Conservation (phyloP, 495 filamentous ascomycete genomes). For the Penicillium macrosclerotiorum region DNA sequence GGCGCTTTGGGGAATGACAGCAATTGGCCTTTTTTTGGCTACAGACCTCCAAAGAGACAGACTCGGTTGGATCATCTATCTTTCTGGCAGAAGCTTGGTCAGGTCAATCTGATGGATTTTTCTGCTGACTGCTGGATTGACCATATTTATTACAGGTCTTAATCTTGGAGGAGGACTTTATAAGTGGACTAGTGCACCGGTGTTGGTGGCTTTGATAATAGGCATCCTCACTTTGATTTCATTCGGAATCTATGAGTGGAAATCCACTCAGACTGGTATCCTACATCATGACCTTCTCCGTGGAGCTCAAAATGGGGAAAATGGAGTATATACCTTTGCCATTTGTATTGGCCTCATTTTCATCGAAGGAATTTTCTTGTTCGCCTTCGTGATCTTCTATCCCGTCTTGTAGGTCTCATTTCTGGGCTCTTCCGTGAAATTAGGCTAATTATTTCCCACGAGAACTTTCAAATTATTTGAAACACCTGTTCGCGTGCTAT, state of each 20-base stretch:
- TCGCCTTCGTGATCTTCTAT: slow-evolving; percentile 11
- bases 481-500: slow-evolving; percentile 6
- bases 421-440: neutral
- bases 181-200: slow-evolving; percentile 2
- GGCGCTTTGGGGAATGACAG: slow-evolving; percentile 12
- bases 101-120: slow-evolving; percentile 7
- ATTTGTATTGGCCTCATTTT: slow-evolving; percentile 14
- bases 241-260: slow-evolving; percentile 14
- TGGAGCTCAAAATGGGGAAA: slow-evolving; percentile 1
- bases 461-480: slow-evolving; percentile 5
- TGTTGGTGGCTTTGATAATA: slow-evolving; percentile 4
- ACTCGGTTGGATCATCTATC: slow-evolving; percentile 10
- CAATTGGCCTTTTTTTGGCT: slow-evolving; percentile 12
- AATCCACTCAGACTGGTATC: slow-evolving; percentile 9
- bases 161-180: slow-evolving; percentile 10
- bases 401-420: slow-evolving; percentile 3
- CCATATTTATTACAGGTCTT: slow-evolving; percentile 8
- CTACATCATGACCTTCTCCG: slow-evolving; percentile 13
- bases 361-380: slow-evolving; percentile 10
- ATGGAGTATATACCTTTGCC: slow-evolving; percentile 4
- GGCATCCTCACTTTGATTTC: slow-evolving; percentile 2
- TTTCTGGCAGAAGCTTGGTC: slow-evolving; percentile 9
- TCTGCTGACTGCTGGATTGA: slow-evolving; percentile 6
- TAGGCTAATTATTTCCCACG: neutral
- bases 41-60: slow-evolving; percentile 11